These are phyloP conservation scores for Cercospora sp. DNA, from an alignment of 2,329 filamentous ascomycete genomes.

Conservation along the genomic window DNA sequence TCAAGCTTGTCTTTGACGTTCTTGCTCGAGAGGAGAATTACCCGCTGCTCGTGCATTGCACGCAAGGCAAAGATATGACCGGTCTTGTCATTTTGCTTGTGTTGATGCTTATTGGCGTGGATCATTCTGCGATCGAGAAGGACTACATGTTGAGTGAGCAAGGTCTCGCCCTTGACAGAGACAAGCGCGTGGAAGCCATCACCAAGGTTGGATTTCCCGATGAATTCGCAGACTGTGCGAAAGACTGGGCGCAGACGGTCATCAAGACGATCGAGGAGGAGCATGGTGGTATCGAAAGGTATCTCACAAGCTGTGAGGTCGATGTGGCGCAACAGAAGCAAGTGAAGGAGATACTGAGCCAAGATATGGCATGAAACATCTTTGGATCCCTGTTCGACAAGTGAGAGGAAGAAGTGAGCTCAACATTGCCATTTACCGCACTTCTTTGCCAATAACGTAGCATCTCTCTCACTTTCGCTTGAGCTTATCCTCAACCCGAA, in stretches of 20 bases:
- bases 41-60: slow-evolving; percentile 76
- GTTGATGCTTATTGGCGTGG: slow-evolving; percentile 62
- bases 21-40: slow-evolving; percentile 53
- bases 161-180: slow-evolving; percentile 62
- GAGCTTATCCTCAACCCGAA: too few relatives aligned
- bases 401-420: neutral
- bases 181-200: slow-evolving; percentile 67
- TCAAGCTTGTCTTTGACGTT: slow-evolving; percentile 55
- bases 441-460: neutral
- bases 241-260: slow-evolving; percentile 63
- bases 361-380: neutral
- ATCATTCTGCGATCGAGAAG: slow-evolving; percentile 60
- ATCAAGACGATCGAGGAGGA: slow-evolving; percentile 57
- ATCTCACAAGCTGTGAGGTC: slow-evolving; percentile 63
- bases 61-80: slow-evolving; percentile 83
- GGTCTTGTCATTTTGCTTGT: slow-evolving; percentile 70
- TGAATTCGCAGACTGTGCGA: slow-evolving; percentile 68
- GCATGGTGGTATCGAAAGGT: slow-evolving; percentile 67
- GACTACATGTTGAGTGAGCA: slow-evolving; percentile 71
- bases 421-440: neutral
- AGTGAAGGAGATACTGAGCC: slow-evolving; percentile 38
- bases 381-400: neutral
- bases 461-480: neutral
- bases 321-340: slow-evolving; percentile 38
- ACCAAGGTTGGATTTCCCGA: slow-evolving; percentile 67